Conservation (phyloP, 2,329 filamentous ascomycete species). For the Aurifilum marmelostoma region DNA sequence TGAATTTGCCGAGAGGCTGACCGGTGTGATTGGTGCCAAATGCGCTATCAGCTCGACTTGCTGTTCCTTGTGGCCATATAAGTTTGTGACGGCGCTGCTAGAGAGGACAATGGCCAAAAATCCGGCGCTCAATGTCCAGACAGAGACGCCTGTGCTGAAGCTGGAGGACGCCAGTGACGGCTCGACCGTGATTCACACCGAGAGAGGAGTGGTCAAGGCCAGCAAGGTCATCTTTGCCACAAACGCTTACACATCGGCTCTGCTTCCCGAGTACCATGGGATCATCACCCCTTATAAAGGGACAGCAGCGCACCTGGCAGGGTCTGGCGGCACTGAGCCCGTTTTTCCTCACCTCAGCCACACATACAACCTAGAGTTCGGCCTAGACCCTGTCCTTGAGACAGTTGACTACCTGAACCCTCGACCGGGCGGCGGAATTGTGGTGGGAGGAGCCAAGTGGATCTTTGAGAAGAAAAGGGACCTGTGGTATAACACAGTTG, state of each 20-base stretch:
- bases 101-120: conserved; percentile 19
- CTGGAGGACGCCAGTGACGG: conserved; percentile 13
- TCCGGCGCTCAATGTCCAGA: conserved; percentile 20
- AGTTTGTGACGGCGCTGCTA: conserved; percentile 26
- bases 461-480: conserved; percentile 17
- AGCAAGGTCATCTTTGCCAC: conserved; percentile 24
- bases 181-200: conserved; percentile 13
- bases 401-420: conserved; percentile 28
- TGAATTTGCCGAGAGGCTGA: conserved; percentile 23
- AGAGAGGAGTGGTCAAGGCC: conserved; percentile 14
- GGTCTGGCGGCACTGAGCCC: conserved; percentile 1
- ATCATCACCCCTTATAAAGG: conserved; percentile 27
- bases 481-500: conserved; percentile 27
- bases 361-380: conserved; percentile 29
- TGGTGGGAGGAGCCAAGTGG: conserved; percentile 29
- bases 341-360: conserved; percentile 27
- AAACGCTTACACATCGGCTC: conserved; percentile 22
- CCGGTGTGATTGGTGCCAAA: conserved; percentile 20
- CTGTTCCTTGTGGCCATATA: conserved; percentile 28
- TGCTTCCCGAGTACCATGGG: conserved; percentile 21
- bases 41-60: conserved; percentile 19
- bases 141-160: conserved; percentile 24
- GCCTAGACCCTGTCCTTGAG: conserved; percentile 9
- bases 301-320: conserved; percentile 25
- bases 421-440: conserved; percentile 28